phyloP scores from a whole-genome alignment of 306 rosid genomes.

The Trichosanthes cucumerina region DNA sequence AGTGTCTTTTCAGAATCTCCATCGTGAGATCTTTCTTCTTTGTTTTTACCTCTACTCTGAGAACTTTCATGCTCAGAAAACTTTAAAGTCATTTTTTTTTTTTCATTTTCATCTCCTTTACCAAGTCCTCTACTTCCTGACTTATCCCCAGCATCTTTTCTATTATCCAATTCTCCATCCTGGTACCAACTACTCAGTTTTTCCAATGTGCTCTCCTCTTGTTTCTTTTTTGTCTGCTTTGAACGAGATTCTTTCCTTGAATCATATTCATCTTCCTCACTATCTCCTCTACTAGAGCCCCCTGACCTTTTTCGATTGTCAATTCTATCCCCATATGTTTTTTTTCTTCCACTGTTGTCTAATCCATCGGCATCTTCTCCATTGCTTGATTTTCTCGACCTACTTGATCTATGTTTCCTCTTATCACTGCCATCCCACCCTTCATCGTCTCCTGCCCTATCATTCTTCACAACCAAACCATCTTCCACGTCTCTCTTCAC shows the following conservation, averaged over 20 bases:
- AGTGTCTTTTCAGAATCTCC: constrained; percentile 38
- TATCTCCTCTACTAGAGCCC: constrained; percentile 48
- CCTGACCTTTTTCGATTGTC: constrained; percentile 46
- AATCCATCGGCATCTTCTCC: constrained; percentile 54
- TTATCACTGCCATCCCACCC: constrained; percentile 65
- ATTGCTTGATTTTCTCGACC: constrained; percentile 49
- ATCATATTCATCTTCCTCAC: constrained; percentile 68
- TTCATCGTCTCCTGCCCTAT: constrained; percentile 52
- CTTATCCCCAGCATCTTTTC: constrained; percentile 51
- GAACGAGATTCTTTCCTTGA: constrained; percentile 45
- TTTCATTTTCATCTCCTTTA: constrained; percentile 42
- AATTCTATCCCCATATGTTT: constrained; percentile 37
- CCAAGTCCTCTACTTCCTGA: constrained; percentile 27
- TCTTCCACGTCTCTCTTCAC: constrained; percentile 35
- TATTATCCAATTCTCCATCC: constrained; percentile 75
- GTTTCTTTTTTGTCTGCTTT: constrained; percentile 64
- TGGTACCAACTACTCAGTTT: constrained; percentile 86
- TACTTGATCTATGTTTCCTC: constrained; percentile 73
- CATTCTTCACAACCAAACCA: constrained; percentile 47
- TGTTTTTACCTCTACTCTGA: constrained; percentile 38
- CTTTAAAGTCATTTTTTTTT: constrained; percentile 38
- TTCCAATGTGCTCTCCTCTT: constrained; percentile 87
- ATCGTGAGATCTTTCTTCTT: constrained; percentile 38
- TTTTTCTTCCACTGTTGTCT: constrained; percentile 60
- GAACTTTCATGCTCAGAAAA: constrained; percentile 41